Percentiles rank a stretch among this genome's conserved stretches.
Evolutionary conservation across 208 protist genomes (phyloP).

Genomic region (Leishmania tropica): DNA sequence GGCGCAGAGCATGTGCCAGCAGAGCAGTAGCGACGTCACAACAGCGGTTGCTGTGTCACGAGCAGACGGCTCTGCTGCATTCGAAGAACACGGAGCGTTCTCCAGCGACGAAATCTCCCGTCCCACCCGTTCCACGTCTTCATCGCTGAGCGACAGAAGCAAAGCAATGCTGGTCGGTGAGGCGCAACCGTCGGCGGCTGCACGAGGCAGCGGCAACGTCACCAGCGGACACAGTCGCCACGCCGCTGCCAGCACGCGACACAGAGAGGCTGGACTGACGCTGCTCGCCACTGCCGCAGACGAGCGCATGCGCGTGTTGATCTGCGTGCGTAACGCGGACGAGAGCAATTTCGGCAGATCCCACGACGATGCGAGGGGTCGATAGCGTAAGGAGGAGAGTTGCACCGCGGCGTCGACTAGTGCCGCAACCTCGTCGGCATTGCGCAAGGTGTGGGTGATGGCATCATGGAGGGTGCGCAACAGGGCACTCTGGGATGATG

Average conservation of each 20-base stretch:
- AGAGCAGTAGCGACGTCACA: slow-evolving; percentile 26
- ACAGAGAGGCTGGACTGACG: slow-evolving; percentile 5
- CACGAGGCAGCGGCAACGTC: slow-evolving; percentile 10
- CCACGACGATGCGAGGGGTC: slow-evolving; percentile 24
- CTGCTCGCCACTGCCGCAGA: background rate
- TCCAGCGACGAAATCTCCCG: background rate
- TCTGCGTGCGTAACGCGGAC: slow-evolving; percentile 22
- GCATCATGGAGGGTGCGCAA: slow-evolving; percentile 16
- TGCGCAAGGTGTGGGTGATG: slow-evolving; percentile 17
- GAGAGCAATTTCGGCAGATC: slow-evolving; percentile 35
- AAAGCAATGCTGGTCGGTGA: background rate
- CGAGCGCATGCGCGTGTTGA: slow-evolving; percentile 12
- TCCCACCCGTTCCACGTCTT: background rate
- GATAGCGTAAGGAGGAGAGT: slow-evolving; percentile 11
- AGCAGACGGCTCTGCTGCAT: background rate
- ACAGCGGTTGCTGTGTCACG: slow-evolving; percentile 14
- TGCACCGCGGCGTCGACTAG: slow-evolving; percentile 15
- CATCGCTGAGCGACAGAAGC: slow-evolving; percentile 5
- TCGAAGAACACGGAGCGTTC: background rate
- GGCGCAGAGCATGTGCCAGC: slow-evolving; percentile 22
- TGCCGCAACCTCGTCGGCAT: slow-evolving; percentile 15
- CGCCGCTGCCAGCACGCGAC: slow-evolving; percentile 1
- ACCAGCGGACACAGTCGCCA: slow-evolving; percentile 23
- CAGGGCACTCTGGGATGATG: background rate
- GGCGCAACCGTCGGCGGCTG: background rate